Evolutionary conservation across 345 rosid genomes (phyloP).

Genomic region (Euphorbia peplus): DNA sequence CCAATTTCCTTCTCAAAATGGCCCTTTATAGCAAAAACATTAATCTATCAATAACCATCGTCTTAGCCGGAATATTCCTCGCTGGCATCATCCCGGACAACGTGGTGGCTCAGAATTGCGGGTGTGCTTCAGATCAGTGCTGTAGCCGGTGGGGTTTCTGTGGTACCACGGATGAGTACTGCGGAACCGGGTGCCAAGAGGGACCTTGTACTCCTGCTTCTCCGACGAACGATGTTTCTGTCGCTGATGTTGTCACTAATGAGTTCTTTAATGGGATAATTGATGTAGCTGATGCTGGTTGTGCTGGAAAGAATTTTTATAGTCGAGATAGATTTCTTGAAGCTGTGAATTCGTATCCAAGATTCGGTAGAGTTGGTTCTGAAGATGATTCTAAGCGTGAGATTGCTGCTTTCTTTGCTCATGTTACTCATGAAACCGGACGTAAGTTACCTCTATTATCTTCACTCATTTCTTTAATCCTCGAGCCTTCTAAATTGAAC

Average conservation of each 20-base stretch:
- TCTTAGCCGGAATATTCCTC: constrained; percentile 2
- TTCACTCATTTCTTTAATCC: no score
- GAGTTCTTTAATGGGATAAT: constrained; percentile 44
- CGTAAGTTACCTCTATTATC: constrained; percentile 37
- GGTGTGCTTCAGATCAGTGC: constrained; percentile 42
- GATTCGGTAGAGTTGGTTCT: constrained; percentile 53
- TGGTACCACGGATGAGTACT: constrained; percentile 29
- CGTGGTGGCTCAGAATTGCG: constrained; percentile 47
- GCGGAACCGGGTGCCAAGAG: constrained; percentile 45
- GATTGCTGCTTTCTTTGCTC: constrained; percentile 80
- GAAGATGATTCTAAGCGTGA: constrained; percentile 56
- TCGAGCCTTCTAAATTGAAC: no score
- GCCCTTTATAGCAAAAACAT: not conserved
- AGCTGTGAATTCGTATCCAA: constrained; percentile 44
- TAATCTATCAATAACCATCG: not conserved
- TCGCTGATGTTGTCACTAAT: constrained; percentile 41
- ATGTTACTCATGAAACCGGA: constrained; percentile 81
- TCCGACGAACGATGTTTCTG: constrained; percentile 20
- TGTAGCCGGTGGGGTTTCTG: constrained; percentile 51
- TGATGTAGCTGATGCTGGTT: constrained; percentile 40
- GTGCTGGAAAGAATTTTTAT: constrained; percentile 61
- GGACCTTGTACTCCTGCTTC: constrained; percentile 42
- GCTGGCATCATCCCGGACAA: not conserved
- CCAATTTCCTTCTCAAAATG: not conserved
- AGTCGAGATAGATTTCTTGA: constrained; percentile 50